Conservation (phyloP, 1,284 basidiomycete genomes). For the Microbotryum violaceum region DNA sequence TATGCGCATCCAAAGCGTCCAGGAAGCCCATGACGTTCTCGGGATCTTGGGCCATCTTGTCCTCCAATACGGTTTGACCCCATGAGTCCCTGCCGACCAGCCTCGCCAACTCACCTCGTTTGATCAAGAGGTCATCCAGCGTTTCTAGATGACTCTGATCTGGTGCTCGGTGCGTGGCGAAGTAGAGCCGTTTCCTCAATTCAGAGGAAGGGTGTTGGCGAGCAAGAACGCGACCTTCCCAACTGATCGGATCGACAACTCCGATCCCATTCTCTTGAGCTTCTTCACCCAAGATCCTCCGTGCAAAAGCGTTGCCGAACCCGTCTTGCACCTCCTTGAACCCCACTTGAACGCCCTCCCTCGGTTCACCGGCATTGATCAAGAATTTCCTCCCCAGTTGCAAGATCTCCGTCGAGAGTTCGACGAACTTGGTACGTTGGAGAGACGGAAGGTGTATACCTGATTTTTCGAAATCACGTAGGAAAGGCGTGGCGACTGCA, state of each 20-base stretch:
- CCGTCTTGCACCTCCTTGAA: slow-evolving; percentile 15
- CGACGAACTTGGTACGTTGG: slow-evolving; percentile 73
- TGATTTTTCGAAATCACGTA: slow-evolving; percentile 94
- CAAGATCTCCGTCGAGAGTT: slow-evolving; percentile 85
- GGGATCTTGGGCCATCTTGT: slow-evolving; percentile 91
- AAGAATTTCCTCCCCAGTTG: slow-evolving; percentile 80
- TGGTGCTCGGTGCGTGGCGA: slow-evolving; percentile 38
- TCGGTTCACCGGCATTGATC: slow-evolving; percentile 39
- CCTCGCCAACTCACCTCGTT: slow-evolving; percentile 67
- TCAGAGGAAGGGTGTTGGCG: slow-evolving; percentile 23
- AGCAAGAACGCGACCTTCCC: slow-evolving; percentile 27
- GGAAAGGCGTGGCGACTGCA: slow-evolving; percentile 74
- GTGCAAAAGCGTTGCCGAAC: slow-evolving; percentile 11
- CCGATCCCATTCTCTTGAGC: background rate
- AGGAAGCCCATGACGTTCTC: slow-evolving; percentile 80
- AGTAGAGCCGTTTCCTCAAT: slow-evolving; percentile 19
- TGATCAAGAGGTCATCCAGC: slow-evolving; percentile 65
- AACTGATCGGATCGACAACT: slow-evolving; percentile 21
- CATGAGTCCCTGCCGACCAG: slow-evolving; percentile 75
- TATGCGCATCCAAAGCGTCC: slow-evolving; percentile 65
- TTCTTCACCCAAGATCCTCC: slow-evolving; percentile 12
- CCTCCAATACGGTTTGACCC: slow-evolving; percentile 71
- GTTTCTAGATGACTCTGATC: slow-evolving; percentile 57
- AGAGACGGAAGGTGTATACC: slow-evolving; percentile 80
- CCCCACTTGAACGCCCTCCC: slow-evolving; percentile 52